Evolutionary conservation across 371 early-diverging fungal genomes (phyloP), one percentile per base, ranked within the genome.

Genomic region (Apophysomyces variabilis): DNA sequence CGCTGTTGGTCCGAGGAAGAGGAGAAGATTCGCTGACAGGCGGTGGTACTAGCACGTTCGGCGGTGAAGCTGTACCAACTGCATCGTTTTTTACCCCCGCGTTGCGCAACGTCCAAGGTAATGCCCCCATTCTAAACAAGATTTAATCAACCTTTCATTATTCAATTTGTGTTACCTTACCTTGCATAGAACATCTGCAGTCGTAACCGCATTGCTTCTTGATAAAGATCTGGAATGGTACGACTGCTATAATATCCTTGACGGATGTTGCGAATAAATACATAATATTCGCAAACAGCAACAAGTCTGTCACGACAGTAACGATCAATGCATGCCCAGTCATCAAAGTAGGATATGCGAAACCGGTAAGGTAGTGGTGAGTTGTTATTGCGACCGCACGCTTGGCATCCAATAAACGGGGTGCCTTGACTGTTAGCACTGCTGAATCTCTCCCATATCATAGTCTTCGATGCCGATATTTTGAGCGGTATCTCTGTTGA

Each of bases 241-340:
- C 95, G 88, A 65, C 86, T 89, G 35, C 87, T 82, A 77, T 92
- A 95, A 14, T 93, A 80, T 0, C 97, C 96, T 67, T 93, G 91
- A 57, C 92, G 86, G 38, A 96, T 80, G 66, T 95, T 92, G 39
- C 95, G 88, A 59, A 96, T 90, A 74, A 97, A 93, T 13, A 91
- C 90, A 76, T 95, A 97, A 67, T 96, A 97, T 70, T 97, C 97
- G 69, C 94, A 92, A 4, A 90, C 95, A 5, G 96, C 92, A 3
- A 96, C 93, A 8, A 97, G 67, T 9, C 96, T 85, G 76, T 95
- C 96, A n/a, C 96, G 90, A 70, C 97, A 97, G 61, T 85, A 86
- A 5, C 85, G 80, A 67, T 96, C 96, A 50, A 97, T 91, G 43
- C 93, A 93, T 35, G 87, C 86, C 95, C 95, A 95, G n/a, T 93